phyloP scores from a whole-genome alignment of 306 rosid species.

The Prinsepia uniflora region DNA sequence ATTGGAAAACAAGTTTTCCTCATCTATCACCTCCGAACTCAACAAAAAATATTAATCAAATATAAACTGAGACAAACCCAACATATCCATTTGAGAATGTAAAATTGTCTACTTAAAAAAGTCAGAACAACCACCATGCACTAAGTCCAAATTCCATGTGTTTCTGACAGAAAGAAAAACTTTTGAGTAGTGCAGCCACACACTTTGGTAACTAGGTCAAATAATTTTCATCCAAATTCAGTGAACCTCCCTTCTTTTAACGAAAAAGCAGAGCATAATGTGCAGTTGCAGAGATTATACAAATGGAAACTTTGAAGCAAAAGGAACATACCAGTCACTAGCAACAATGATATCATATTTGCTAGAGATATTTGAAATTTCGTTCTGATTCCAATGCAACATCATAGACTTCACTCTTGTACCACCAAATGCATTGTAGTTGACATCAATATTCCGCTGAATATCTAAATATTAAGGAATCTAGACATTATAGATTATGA shows the following conservation, averaged over 20 bases:
- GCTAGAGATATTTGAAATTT: slow-evolving; percentile 37
- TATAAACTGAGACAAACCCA: slow-evolving; percentile 13
- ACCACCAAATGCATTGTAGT: slow-evolving; percentile 66
- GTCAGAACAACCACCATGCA: background rate
- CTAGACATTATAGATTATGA: slow-evolving; percentile 4
- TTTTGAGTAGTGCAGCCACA: background rate
- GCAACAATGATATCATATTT: slow-evolving; percentile 72
- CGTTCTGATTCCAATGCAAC: slow-evolving; percentile 82
- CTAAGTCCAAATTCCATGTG: slow-evolving; percentile 8
- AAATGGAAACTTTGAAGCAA: slow-evolving; percentile 17
- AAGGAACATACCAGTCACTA: slow-evolving; percentile 68
- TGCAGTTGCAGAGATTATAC: background rate
- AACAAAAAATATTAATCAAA: slow-evolving; percentile 4
- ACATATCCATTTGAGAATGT: slow-evolving; percentile 23
- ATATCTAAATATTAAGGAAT: slow-evolving; percentile 62
- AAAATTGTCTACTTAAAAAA: background rate
- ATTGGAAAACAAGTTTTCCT: slow-evolving; percentile 24
- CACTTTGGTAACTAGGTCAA: slow-evolving; percentile 1
- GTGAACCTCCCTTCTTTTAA: background rate
- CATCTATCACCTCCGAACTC: slow-evolving; percentile 31
- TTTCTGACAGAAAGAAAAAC: slow-evolving; percentile 12
- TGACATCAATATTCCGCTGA: slow-evolving; percentile 67
- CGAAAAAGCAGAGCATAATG: slow-evolving; percentile 6
- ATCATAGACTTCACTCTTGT: slow-evolving; percentile 67
- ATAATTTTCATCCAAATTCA: slow-evolving; percentile 22